Conservation (phyloP, 805 yeast species). For the Ogataea wickerhamii region DNA sequence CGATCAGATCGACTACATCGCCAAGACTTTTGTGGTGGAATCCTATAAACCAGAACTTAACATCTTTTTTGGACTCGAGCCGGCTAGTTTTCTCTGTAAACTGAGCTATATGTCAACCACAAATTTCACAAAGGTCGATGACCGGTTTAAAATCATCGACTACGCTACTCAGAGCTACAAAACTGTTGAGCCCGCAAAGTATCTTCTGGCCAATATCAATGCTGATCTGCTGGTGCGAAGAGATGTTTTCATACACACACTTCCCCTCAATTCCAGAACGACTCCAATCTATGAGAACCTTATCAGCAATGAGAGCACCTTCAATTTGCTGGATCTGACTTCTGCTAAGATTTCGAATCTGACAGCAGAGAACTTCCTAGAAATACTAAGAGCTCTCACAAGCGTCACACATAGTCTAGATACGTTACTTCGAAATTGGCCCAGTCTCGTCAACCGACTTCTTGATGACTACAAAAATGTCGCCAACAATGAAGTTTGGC, state of each 20-base stretch:
- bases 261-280: constrained; percentile 25
- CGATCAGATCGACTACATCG: constrained; percentile 23
- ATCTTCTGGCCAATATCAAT: constrained; percentile 27
- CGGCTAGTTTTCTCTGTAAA: constrained; percentile 18
- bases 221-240: constrained; percentile 20
- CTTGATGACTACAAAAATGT: constrained; percentile 23
- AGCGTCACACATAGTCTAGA: constrained; percentile 20
- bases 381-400: constrained; percentile 23
- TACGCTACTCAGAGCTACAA: constrained; percentile 13
- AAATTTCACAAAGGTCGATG: constrained; percentile 23
- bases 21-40: constrained; percentile 23
- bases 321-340: constrained; percentile 16
- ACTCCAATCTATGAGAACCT: constrained; percentile 26
- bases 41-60: constrained; percentile 25
- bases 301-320: constrained; percentile 17
- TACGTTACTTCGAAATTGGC: constrained; percentile 28
- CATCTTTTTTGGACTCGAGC: constrained; percentile 21
- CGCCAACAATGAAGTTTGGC: constrained; percentile 22
- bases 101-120: constrained; percentile 16
- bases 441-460: constrained; percentile 26
- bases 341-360: constrained; percentile 20
- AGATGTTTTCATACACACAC: constrained; percentile 14
- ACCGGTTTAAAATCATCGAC: constrained; percentile 20
- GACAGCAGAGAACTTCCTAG: constrained; percentile 24
- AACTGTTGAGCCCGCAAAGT: constrained; percentile 15